A percentile compares a stretch with the other conserved stretches of the same genome.
These are phyloP conservation scores for Verticillium longisporum DNA, from an alignment of 2,329 filamentous ascomycete species.

Conservation along the genomic window DNA sequence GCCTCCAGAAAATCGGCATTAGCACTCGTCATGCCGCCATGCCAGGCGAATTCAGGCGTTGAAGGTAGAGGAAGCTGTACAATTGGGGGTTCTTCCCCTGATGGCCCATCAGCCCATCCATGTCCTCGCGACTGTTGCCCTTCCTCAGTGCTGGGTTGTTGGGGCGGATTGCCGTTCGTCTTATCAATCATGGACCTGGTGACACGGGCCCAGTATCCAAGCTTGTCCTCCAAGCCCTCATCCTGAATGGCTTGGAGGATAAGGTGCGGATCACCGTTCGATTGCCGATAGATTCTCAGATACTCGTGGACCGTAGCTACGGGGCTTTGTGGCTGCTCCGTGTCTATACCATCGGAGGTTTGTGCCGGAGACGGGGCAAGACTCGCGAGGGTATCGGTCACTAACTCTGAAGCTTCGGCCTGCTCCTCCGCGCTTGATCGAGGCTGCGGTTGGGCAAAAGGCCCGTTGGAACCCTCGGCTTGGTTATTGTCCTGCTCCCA, in stretches of 20 bases:
- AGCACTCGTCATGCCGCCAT: not conserved
- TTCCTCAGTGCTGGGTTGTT: not conserved
- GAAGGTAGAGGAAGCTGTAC: constrained; percentile 8
- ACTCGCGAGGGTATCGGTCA: not conserved
- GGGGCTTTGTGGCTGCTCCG: not conserved
- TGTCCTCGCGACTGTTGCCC: not conserved
- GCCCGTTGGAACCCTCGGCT: not conserved
- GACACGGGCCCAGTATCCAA: constrained; percentile 52
- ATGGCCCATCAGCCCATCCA: not conserved
- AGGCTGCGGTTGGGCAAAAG: not conserved
- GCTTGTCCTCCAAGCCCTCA: constrained; percentile 50
- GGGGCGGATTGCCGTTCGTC: constrained; percentile 1
- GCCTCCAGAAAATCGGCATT: constrained; percentile 2
- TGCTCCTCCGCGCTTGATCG: not conserved
- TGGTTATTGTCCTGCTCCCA: not conserved
- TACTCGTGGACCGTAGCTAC: constrained; percentile 32
- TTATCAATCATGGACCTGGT: constrained; percentile 25
- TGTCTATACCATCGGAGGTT: not conserved
- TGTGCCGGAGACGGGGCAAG: not conserved
- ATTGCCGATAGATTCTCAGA: constrained; percentile 51
- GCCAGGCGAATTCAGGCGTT: constrained; percentile 11
- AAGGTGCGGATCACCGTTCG: constrained; percentile 50
- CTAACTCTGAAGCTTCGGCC: not conserved
- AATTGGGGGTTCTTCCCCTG: not conserved
- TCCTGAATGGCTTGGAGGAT: constrained; percentile 56